phyloP scores from a whole-genome alignment of 73 alveolate genomes.

The Paramecium primaurelia region DNA sequence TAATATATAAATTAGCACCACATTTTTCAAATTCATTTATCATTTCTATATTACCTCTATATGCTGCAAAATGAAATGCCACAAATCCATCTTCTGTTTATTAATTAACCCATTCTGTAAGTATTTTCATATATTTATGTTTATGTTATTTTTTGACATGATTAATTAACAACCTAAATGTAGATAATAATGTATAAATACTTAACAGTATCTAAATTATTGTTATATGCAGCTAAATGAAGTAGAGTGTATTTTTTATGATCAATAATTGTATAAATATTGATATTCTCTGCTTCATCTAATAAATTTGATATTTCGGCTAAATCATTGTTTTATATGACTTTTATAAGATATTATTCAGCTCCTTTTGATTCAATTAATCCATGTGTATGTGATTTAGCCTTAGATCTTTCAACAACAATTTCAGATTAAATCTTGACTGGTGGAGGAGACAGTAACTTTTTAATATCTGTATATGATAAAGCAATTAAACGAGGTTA shows the following conservation, averaged over 20 bases:
- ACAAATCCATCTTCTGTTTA: constrained; percentile 88
- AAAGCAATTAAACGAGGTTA: background rate
- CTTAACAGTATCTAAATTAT: background rate
- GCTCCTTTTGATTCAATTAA: constrained; percentile 17
- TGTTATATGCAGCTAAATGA: constrained; percentile 23
- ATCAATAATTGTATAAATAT: background rate
- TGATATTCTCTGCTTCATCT: background rate
- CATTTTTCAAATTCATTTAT: constrained; percentile 77
- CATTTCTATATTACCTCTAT: constrained; percentile 88
- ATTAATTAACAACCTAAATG: background rate
- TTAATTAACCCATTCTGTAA: constrained; percentile 76
- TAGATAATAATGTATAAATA: background rate
- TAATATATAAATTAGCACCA: constrained; percentile 80
- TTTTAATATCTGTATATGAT: background rate
- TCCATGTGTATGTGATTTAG: background rate
- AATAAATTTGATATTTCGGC: background rate
- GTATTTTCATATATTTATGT: constrained; percentile 17
- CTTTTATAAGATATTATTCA: background rate
- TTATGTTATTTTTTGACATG: constrained; percentile 28
- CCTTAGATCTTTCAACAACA: background rate
- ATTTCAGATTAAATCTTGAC: background rate
- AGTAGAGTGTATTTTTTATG: background rate
- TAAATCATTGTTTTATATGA: background rate
- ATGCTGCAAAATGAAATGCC: constrained; percentile 94
- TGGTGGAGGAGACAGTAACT: background rate